Evolutionary conservation across 2,329 filamentous ascomycete species (phyloP), one percentile per base, ranked within the genome.

Genomic region (Aspergillus spinulosporus): DNA sequence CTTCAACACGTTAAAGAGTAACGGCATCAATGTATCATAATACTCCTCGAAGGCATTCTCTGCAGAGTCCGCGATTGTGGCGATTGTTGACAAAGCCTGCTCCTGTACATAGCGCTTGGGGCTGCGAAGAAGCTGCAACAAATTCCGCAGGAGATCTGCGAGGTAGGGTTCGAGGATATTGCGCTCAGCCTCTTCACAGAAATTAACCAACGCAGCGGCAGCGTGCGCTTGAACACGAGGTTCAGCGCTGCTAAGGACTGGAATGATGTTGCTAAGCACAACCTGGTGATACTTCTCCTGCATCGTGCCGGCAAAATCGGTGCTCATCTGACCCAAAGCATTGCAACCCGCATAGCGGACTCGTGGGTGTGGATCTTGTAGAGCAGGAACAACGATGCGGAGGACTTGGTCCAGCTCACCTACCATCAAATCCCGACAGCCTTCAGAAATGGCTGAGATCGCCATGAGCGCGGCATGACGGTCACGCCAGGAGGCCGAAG

Each of bases 251-350:
- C 92, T 85, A 4, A 99, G 83, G 0, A 97, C 93, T 1, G 93
- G 92, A 52, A 99, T 92, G 54, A 99, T 94, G 64, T 91, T 91
- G 64, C 87, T 90, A 50, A 99, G 82, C 12, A 99, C 90, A 44
- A 87, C 82, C 62, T 90, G 85, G 73, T 96, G 94, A 74, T 96
- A 96, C 67, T 96, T 94, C 64, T 90, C 89, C 75, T 99, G 94
- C 93, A 99, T 97, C 8, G 89, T 95, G 9, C 92, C 92, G 9
- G 95, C 93, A 73, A 99, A 99, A 71, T 99, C 94, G 32, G 94
- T 99, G 78, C 93, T 97, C 94, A 99, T 99, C 75, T 99, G 94
- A 29, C 94, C 94, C n/a, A 99, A 83, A 42, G 94, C 94, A 70
- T 99, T 97, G 80, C 94, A 99, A 34, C 92, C 94, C 51, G 94